Evolutionary conservation across 306 rosid genomes (phyloP), one percentile per base, ranked within the genome.

Genomic region (Castanopsis chinensis): DNA sequence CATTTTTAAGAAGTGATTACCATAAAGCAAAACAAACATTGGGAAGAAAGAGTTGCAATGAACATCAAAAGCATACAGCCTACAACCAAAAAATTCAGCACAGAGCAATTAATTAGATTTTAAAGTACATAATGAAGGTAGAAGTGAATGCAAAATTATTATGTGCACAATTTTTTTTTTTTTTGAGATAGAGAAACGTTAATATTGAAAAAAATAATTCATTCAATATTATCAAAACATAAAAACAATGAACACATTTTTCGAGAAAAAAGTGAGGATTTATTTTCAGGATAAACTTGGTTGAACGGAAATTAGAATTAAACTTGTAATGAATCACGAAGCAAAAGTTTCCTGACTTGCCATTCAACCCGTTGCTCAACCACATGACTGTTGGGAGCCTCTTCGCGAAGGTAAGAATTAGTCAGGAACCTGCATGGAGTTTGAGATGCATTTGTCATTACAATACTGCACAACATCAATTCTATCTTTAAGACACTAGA

Each of bases 21-120:
- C 99, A 57, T 93, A 93, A 65, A 88, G 90, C 88, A 93, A 75
- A 76, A 96, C 99, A 85, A 96, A 91, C 96, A 93, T 78, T 21
- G 99, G 99, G 89, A 96, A 93, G 94, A 96, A 96, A 85, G 99
- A 96, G 91, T 96, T 96, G 97, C 99, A 96, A 85, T 96, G 99
- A 87, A 96, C 99, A 85, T 96, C 99, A 89, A 96, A 96, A 51
- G 99, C 92, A 4, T 96, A 96, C 83, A 96, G 87, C 99, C 99
- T 96, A 73, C 91, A 85, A 88, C 41, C 82, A 59, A 78, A 75
- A 77, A 72, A 89, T 90, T 55, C 51, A 70, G 61, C 35, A 74
- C 54, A 80, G 78, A 61, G 49, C 61, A 77, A 56, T 74, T 74
- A 73, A 71, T 52, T 30, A 28, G 67, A 55, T 23, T 63, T 55